A percentile compares a stretch with the other conserved stretches of the same genome.
Evolutionary conservation across 1,139 yeast genomes (phyloP).

Genomic region (Geotrichum macrosporum): DNA sequence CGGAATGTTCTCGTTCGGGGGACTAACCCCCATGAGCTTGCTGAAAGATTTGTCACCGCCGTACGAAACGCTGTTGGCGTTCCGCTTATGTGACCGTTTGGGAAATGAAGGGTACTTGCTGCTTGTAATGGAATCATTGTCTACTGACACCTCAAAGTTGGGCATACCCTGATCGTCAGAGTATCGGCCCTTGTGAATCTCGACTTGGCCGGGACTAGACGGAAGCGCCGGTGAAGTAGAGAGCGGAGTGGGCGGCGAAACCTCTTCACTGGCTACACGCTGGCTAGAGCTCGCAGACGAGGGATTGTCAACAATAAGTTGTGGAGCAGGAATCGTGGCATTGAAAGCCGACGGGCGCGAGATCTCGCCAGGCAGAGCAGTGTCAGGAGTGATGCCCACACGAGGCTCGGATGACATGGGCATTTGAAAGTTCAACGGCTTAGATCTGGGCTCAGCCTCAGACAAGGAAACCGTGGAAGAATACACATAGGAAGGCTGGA

Average conservation of each 20-base stretch:
- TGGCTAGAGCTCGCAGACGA: slow-evolving; percentile 3
- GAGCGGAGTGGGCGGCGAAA: slow-evolving; percentile 10
- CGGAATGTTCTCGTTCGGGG: slow-evolving; percentile 11
- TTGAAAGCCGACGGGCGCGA: slow-evolving; percentile 30
- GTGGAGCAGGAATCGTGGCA: slow-evolving; percentile 10
- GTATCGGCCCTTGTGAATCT: slow-evolving; percentile 12
- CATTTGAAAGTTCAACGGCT: slow-evolving; percentile 25
- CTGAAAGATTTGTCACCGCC: slow-evolving; percentile 32
- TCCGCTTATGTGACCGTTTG: slow-evolving; percentile 15
- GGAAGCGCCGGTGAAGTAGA: slow-evolving; percentile 13
- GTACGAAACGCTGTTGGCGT: slow-evolving; percentile 32
- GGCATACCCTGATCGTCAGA: slow-evolving; percentile 14
- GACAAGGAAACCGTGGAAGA: slow-evolving; percentile 17
- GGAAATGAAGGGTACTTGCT: slow-evolving; percentile 16
- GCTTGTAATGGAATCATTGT: slow-evolving; percentile 3
- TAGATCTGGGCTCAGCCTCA: slow-evolving; percentile 8
- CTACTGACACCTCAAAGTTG: slow-evolving; percentile 7
- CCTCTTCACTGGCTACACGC: slow-evolving; percentile 2
- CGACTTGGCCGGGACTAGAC: slow-evolving; percentile 14
- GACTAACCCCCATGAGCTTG: slow-evolving; percentile 28
- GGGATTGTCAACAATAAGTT: slow-evolving; percentile 7
- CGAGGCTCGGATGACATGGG: slow-evolving; percentile 37
- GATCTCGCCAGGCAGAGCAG: slow-evolving; percentile 39
- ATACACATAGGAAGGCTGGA: slow-evolving; percentile 36
- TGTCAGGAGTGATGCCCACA: slow-evolving; percentile 37